These are phyloP conservation scores for Cyclotella baltica DNA, from an alignment of 108 stramenopile genomes.

Conservation along the genomic window DNA sequence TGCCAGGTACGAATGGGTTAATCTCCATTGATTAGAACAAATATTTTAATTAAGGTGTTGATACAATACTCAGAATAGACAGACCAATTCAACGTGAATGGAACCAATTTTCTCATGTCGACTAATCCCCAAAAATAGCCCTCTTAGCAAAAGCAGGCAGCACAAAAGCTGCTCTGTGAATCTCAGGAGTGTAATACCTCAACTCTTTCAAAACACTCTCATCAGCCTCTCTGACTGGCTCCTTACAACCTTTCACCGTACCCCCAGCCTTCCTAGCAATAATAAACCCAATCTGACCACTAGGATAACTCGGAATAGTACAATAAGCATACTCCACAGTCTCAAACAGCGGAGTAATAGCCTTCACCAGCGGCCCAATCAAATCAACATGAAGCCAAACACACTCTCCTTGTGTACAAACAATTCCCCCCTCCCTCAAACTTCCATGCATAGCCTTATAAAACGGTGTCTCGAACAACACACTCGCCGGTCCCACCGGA, in stretches of 20 bases:
- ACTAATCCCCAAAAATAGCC: conserved; percentile 53
- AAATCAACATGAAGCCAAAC: conserved; percentile 95
- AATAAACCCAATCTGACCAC: conserved; percentile 98
- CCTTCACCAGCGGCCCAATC: conserved; percentile 83
- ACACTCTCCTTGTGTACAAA: conserved; percentile 99
- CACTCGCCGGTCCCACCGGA: conserved; percentile 95
- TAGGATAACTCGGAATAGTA: conserved; percentile 98
- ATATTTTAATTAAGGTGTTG: not conserved
- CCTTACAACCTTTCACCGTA: conserved; percentile 52
- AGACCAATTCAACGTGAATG: not conserved
- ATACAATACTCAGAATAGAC: not conserved
- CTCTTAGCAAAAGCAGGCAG: conserved; percentile 89
- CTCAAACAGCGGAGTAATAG: conserved; percentile 73
- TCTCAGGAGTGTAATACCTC: conserved; percentile 91
- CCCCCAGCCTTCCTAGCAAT: conserved; percentile 75
- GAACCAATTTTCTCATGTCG: not conserved
- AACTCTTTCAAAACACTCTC: conserved; percentile 67
- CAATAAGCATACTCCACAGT: conserved; percentile 97
- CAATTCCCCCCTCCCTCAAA: conserved; percentile 92
- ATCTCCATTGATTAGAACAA: too few relatives aligned
- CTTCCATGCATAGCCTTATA: conserved; percentile 89
- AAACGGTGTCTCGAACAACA: conserved; percentile 96
- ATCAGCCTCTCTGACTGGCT: conserved; percentile 60
- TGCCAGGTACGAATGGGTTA: too few relatives aligned
- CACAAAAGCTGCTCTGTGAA: conserved; percentile 94